Conservation (phyloP, 306 rosid genomes). For the Casuarina equisetifolia region DNA sequence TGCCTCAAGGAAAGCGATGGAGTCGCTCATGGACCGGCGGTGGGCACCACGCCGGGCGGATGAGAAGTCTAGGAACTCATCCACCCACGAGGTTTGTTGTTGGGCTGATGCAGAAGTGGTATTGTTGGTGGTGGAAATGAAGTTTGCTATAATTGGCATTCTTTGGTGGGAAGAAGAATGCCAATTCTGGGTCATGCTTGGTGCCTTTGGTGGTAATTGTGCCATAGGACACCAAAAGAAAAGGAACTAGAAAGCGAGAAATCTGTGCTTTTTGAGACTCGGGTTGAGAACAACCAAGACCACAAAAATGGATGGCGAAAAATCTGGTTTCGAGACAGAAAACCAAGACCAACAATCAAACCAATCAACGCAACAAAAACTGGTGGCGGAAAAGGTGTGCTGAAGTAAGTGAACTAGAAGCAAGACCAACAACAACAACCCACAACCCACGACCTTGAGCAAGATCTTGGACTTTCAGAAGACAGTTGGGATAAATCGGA, state of each 20-base stretch:
- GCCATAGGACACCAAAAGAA: constrained; percentile 52
- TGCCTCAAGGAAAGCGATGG: constrained; percentile 71
- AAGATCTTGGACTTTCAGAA: constrained; percentile 14
- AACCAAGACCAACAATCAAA: too few relatives aligned
- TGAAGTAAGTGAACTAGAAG: neutral
- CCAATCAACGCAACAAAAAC: too few relatives aligned
- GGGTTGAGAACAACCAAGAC: neutral
- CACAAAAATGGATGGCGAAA: neutral
- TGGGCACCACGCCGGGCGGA: constrained; percentile 66
- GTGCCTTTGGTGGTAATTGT: constrained; percentile 94
- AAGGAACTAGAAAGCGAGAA: constrained; percentile 12
- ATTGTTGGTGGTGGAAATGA: constrained; percentile 21
- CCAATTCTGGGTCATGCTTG: constrained; percentile 79
- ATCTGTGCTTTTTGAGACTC: constrained; percentile 13
- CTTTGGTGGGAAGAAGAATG: constrained; percentile 53
- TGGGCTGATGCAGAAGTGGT: neutral
- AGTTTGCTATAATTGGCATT: constrained; percentile 41
- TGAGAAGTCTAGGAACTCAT: constrained; percentile 89
- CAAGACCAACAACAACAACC: constrained; percentile 25
- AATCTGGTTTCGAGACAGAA: neutral
- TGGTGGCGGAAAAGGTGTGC: neutral
- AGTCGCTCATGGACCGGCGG: constrained; percentile 79
- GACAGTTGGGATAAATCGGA: neutral
- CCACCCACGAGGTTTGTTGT: constrained; percentile 51
- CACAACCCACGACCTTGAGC: neutral